Evolutionary conservation across 2,329 filamentous ascomycete species (phyloP).

Genomic region (Calonectria montana): DNA sequence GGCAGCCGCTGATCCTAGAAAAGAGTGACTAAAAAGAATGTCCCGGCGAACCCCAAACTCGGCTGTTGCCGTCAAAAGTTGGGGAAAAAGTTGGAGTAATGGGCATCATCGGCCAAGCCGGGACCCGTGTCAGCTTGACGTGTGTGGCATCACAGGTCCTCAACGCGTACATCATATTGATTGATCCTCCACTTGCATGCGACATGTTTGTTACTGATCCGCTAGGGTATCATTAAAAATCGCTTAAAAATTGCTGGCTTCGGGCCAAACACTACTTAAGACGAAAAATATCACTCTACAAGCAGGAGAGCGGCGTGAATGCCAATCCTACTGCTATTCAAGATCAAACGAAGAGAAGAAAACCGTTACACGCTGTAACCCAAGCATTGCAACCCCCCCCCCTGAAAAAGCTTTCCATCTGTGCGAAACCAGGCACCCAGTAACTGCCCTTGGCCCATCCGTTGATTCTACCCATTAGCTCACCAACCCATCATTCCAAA

Average conservation of each 20-base stretch:
- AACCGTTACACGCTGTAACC: background rate
- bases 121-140: background rate
- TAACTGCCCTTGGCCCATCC: background rate
- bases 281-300: background rate
- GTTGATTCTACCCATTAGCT: background rate
- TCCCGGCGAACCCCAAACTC: background rate
- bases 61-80: background rate
- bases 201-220: background rate
- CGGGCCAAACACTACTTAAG: background rate
- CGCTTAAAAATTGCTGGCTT: background rate
- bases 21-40: background rate
- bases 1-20: background rate
- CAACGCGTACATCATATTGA: background rate
- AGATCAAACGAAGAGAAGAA: background rate
- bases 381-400: background rate
- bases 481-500: background rate
- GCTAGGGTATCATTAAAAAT: background rate
- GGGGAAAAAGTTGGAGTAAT: slow-evolving; percentile 1
- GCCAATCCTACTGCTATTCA: background rate
- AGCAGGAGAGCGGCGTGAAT: background rate
- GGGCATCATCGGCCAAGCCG: background rate
- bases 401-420: background rate
- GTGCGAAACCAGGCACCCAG: background rate
- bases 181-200: background rate
- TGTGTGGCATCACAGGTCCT: background rate